Evolutionary conservation across 2,329 filamentous ascomycete species (phyloP).

Genomic region (Penicillium sp.): DNA sequence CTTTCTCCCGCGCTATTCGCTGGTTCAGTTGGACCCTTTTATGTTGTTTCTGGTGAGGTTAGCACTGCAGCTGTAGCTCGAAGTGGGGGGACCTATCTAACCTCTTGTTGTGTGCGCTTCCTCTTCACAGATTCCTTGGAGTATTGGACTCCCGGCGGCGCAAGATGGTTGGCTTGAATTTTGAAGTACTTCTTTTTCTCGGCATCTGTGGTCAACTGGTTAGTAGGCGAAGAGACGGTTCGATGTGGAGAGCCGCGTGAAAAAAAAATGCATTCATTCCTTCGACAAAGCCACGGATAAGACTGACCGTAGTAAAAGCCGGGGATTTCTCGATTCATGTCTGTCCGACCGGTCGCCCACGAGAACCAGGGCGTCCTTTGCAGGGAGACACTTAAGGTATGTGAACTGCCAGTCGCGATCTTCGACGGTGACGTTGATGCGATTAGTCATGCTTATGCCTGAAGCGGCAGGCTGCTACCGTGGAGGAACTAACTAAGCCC

Average conservation of each 20-base stretch:
- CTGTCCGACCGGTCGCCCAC: not conserved
- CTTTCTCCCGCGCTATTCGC: slow-evolving; percentile 37
- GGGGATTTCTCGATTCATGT: slow-evolving; percentile 38
- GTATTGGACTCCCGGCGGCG: slow-evolving; percentile 57
- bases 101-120: slow-evolving; percentile 54
- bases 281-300: not conserved
- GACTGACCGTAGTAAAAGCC: slow-evolving; percentile 40
- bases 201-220: slow-evolving; percentile 33
- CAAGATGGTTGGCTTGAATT: slow-evolving; percentile 59
- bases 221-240: not conserved
- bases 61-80: slow-evolving; percentile 8
- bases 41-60: slow-evolving; percentile 32
- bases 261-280: not conserved
- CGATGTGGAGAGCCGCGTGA: not conserved
- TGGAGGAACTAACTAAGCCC: too few species aligned
- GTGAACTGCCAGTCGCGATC: not conserved
- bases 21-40: slow-evolving; percentile 28
- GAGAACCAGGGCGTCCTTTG: not conserved
- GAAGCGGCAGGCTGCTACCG: too few species aligned
- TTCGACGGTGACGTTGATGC: not conserved
- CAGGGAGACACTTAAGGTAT: not conserved
- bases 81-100: slow-evolving; percentile 1
- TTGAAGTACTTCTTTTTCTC: slow-evolving; percentile 71
- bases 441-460: not conserved
- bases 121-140: slow-evolving; percentile 63